A percentile compares a stretch with the other conserved stretches of the same genome.
These are phyloP conservation scores for Neoascochyta sp. DNA, from an alignment of 2,329 filamentous ascomycete species.

Conservation along the genomic window DNA sequence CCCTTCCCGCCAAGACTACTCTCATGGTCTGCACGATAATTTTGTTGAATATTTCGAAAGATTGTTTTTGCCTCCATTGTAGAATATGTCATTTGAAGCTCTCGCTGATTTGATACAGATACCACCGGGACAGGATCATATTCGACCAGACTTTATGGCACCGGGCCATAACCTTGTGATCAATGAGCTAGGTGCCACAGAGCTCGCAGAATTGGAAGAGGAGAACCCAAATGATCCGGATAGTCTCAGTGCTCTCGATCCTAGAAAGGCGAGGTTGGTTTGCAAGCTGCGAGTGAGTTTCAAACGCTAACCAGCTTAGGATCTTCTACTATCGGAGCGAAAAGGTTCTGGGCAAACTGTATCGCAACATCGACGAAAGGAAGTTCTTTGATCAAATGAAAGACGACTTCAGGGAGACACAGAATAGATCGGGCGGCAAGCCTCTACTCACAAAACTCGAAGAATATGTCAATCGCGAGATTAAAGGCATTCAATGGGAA, in stretches of 20 bases:
- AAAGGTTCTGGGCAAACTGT: constrained; percentile 67
- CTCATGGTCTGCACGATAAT: too few relatives aligned
- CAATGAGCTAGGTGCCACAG: constrained; percentile 25
- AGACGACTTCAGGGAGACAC: constrained; percentile 10
- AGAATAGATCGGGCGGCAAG: constrained; percentile 4
- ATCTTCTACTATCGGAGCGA: constrained; percentile 62
- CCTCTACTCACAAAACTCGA: constrained; percentile 37
- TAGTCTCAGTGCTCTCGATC: constrained; percentile 38
- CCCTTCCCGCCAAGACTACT: background rate
- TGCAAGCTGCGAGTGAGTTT: constrained; percentile 2
- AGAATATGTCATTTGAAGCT: too few relatives aligned
- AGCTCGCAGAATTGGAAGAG: constrained; percentile 18
- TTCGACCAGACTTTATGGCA: constrained; percentile 54
- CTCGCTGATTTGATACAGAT: constrained; percentile 15
- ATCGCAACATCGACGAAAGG: constrained; percentile 68
- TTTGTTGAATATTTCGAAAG: too few relatives aligned
- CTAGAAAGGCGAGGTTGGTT: constrained; percentile 38
- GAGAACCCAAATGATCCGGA: constrained; percentile 39
- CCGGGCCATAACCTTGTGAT: constrained; percentile 42
- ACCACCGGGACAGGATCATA: constrained; percentile 13
- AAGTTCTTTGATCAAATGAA: constrained; percentile 51
- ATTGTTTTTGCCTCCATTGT: too few relatives aligned
- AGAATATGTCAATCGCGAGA: constrained; percentile 39
- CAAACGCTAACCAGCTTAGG: constrained; percentile 1
- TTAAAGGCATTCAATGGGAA: constrained; percentile 41